Evolutionary conservation across 805 yeast species (phyloP).

Genomic region (Candida chauliodis): DNA sequence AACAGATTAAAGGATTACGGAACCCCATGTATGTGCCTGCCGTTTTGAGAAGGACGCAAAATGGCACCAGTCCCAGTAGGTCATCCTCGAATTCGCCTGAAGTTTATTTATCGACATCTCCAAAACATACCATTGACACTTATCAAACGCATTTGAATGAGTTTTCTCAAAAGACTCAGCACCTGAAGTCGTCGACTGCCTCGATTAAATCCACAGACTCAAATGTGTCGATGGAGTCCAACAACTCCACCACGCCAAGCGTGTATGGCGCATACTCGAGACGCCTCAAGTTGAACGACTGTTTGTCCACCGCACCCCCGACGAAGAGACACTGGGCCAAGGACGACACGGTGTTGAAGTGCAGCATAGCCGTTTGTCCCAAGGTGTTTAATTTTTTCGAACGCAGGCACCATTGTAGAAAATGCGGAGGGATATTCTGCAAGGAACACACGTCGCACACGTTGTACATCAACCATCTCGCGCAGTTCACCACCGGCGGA

Average conservation of each 20-base stretch:
- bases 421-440: slow-evolving; percentile 81
- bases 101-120: slow-evolving; percentile 4
- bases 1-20: slow-evolving; percentile 75
- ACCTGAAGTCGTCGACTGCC: slow-evolving; percentile 12
- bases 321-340: slow-evolving; percentile 70
- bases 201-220: slow-evolving; percentile 30
- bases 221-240: slow-evolving; percentile 25
- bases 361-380: slow-evolving; percentile 56
- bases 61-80: slow-evolving; percentile 10
- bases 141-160: slow-evolving; percentile 6
- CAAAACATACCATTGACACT: slow-evolving; percentile 1
- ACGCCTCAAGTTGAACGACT: slow-evolving; percentile 7
- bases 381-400: slow-evolving; percentile 72
- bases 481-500: slow-evolving; percentile 66
- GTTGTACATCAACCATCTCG: slow-evolving; percentile 52
- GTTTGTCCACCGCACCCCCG: slow-evolving; percentile 39
- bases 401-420: slow-evolving; percentile 79
- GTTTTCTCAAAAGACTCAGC: neutral
- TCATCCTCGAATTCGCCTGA: slow-evolving; percentile 12
- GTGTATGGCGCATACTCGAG: neutral
- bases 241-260: slow-evolving; percentile 10
- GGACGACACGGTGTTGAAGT: slow-evolving; percentile 60
- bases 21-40: slow-evolving; percentile 91
- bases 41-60: slow-evolving; percentile 53
- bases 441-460: slow-evolving; percentile 60